Conservation (phyloP, 1,284 basidiomycete genomes). For the Phylloporus sp. region DNA sequence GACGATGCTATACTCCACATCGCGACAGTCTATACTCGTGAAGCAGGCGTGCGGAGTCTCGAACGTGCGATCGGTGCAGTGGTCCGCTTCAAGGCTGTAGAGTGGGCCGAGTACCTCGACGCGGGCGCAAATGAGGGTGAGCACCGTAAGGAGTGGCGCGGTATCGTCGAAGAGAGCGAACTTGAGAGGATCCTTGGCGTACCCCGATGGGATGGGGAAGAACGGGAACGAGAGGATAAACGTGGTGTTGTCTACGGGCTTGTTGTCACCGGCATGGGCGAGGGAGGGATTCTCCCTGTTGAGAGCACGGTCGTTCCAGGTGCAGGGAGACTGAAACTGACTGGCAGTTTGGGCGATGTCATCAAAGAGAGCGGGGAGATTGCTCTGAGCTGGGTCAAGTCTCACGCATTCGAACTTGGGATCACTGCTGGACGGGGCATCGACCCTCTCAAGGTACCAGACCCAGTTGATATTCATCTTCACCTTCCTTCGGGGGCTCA, state of each 20-base stretch:
- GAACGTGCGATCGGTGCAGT: conserved; percentile 89
- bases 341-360: conserved; percentile 83
- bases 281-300: conserved; percentile 85
- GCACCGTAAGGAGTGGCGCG: conserved; percentile 54
- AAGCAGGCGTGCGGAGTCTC: conserved; percentile 91
- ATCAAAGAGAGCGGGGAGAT: conserved; percentile 91
- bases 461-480: conserved; percentile 82
- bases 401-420: conserved; percentile 80
- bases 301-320: conserved; percentile 81
- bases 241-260: conserved; percentile 84
- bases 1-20: conserved; percentile 75
- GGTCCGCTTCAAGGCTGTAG: conserved; percentile 86
- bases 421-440: conserved; percentile 70
- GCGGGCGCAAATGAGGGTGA: conserved; percentile 20
- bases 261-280: conserved; percentile 88
- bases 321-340: conserved; percentile 71
- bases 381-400: conserved; percentile 87
- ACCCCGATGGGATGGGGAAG: conserved; percentile 81
- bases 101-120: conserved; percentile 81
- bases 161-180: conserved; percentile 69
- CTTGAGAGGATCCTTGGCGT: conserved; percentile 87
- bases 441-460: conserved; percentile 74
- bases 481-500: conserved; percentile 87
- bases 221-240: conserved; percentile 70
- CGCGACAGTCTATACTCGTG: conserved; percentile 80